Percentiles rank a stretch among this genome's conserved stretches.
Evolutionary conservation across 1,284 basidiomycete species (phyloP).

Genomic region (Trichosporon sp.): DNA sequence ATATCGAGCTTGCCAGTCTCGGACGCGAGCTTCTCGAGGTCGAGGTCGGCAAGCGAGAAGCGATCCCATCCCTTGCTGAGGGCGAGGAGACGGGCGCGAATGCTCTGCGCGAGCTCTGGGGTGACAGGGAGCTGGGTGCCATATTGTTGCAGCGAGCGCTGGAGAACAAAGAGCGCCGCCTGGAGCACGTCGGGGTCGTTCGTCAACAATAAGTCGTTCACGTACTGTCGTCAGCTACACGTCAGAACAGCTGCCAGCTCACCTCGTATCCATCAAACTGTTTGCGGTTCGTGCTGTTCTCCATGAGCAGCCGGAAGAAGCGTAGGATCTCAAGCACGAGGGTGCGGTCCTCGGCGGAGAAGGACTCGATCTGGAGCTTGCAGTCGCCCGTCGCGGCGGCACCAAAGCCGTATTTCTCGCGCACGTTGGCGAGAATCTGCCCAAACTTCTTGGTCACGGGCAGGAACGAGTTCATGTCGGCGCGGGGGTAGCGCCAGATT

Average conservation of each 20-base stretch:
- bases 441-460: slow-evolving; percentile 95
- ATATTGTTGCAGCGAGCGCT: slow-evolving; percentile 93
- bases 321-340: slow-evolving; percentile 78
- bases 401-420: slow-evolving; percentile 69
- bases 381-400: slow-evolving; percentile 21
- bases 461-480: slow-evolving; percentile 96
- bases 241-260: slow-evolving; percentile 52
- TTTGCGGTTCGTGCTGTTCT: slow-evolving; percentile 98
- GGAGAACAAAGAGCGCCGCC: slow-evolving; percentile 77
- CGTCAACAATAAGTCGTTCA: slow-evolving; percentile 80
- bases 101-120: slow-evolving; percentile 61
- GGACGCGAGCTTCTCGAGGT: slow-evolving; percentile 55
- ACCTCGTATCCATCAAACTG: slow-evolving; percentile 97
- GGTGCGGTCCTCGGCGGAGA: slow-evolving; percentile 75
- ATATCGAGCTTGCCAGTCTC: slow-evolving; percentile 19
- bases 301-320: slow-evolving; percentile 86
- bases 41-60: slow-evolving; percentile 52
- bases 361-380: slow-evolving; percentile 72
- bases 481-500: slow-evolving; percentile 90
- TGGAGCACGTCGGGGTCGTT: slow-evolving; percentile 88
- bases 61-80: slow-evolving; percentile 46
- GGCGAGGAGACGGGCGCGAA: slow-evolving; percentile 52
- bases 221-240: slow-evolving; percentile 23
- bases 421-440: slow-evolving; percentile 76
- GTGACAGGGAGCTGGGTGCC: slow-evolving; percentile 71